Conservation (phyloP, 805 yeast genomes). For the Blastobotrys attinorum region DNA sequence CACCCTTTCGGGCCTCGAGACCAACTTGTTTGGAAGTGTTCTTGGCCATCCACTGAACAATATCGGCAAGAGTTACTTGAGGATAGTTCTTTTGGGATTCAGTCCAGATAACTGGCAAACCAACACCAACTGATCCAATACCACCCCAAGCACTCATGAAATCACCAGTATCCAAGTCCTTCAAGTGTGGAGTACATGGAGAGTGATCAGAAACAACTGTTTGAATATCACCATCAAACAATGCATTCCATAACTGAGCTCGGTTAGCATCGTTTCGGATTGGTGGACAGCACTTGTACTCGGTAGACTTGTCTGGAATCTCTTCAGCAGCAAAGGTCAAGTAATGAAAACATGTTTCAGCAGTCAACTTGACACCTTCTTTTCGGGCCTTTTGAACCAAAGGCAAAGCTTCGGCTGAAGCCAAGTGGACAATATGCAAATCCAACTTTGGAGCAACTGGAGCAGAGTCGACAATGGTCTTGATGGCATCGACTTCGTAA, state of each 20-base stretch:
- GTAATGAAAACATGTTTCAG: slow-evolving; percentile 94
- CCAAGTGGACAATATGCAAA: slow-evolving; percentile 84
- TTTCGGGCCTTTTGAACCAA: slow-evolving; percentile 56
- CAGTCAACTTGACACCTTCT: slow-evolving; percentile 42
- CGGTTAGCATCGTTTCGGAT: slow-evolving; percentile 72
- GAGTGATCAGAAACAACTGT: slow-evolving; percentile 94
- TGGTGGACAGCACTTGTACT: slow-evolving; percentile 93
- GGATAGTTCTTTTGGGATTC: slow-evolving; percentile 40
- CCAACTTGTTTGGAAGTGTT: slow-evolving; percentile 88
- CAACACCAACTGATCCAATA: slow-evolving; percentile 85
- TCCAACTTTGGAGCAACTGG: slow-evolving; percentile 33
- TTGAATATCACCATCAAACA: slow-evolving; percentile 54
- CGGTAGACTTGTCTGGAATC: slow-evolving; percentile 71
- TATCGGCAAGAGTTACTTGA: slow-evolving; percentile 45
- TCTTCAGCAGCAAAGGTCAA: slow-evolving; percentile 68
- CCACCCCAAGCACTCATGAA: slow-evolving; percentile 97
- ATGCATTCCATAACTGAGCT: slow-evolving; percentile 67
- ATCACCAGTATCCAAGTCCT: slow-evolving; percentile 75
- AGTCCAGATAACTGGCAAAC: slow-evolving; percentile 73
- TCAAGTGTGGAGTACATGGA: slow-evolving; percentile 89
- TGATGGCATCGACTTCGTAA: slow-evolving; percentile 79
- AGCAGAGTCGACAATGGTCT: slow-evolving; percentile 59
- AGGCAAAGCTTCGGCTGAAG: slow-evolving; percentile 79
- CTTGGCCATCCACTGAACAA: slow-evolving; percentile 69
- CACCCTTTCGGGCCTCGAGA: slow-evolving; percentile 62